phyloP scores from a whole-genome alignment of 2,329 filamentous ascomycete species.

The Pleoardoris graminearum region DNA sequence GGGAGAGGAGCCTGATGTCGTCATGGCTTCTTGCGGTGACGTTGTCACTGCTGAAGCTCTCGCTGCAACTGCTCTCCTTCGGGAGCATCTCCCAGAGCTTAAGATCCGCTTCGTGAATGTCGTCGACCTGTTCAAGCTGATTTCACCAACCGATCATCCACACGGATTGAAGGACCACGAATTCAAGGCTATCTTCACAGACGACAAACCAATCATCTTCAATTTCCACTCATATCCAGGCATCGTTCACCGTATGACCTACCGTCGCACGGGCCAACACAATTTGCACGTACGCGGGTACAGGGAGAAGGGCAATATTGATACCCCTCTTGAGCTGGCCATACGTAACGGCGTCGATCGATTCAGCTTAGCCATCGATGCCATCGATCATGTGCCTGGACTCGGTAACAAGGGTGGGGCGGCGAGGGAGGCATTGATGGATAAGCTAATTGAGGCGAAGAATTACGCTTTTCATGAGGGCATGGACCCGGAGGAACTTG shows the following conservation, averaged over 20 bases:
- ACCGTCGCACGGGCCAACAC: constrained; percentile 69
- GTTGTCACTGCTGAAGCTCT: constrained; percentile 74
- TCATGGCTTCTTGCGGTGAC: constrained; percentile 78
- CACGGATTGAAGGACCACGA: constrained; percentile 64
- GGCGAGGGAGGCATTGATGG: constrained; percentile 66
- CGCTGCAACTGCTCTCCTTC: constrained; percentile 72
- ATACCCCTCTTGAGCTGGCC: constrained; percentile 77
- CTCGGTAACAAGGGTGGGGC: constrained; percentile 66
- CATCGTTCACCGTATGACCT: constrained; percentile 76
- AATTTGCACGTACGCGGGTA: constrained; percentile 78
- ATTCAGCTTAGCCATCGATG: constrained; percentile 75
- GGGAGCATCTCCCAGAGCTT: constrained; percentile 70
- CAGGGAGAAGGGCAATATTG: constrained; percentile 82
- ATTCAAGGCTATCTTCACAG: constrained; percentile 72
- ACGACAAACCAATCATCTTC: constrained; percentile 73
- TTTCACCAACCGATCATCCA: constrained; percentile 69
- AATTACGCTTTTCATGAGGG: constrained; percentile 69
- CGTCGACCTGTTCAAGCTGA: constrained; percentile 79
- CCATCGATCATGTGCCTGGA: constrained; percentile 67
- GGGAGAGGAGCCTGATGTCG: constrained; percentile 69
- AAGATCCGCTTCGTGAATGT: constrained; percentile 81
- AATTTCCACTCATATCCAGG: constrained; percentile 86
- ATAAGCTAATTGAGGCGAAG: constrained; percentile 65
- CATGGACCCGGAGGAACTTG: constrained; percentile 68
- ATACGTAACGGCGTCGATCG: constrained; percentile 78